Base-by-base conservation (phyloP, 208 protist species). In the Lotmaria passim region DNA sequence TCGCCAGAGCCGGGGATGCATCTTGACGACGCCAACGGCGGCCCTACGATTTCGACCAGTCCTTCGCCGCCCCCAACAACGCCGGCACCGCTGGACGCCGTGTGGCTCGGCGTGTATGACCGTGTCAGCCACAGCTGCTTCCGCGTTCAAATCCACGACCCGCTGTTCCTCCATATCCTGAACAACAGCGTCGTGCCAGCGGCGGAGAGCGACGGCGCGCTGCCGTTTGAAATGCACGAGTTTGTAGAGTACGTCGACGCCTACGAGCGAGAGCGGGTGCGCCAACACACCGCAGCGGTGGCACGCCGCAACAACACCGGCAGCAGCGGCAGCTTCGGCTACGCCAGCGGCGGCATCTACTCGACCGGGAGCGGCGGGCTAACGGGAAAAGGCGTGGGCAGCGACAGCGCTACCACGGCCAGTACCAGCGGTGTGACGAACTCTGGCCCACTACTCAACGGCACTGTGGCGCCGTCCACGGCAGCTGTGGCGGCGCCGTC, bases 51-150 rank as follows among this genome's bases (percentile, higher is more conserved):
- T 19, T 39, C 34, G 10, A 33, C 31, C 46, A 46, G 30, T 23
- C 33, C 44, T 2, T 56, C 60, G 1, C 44, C 60, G 1, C 26
- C 46, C 4, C 47, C 46, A 1, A 28, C 46, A 15, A 56, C 60
- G 1, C 33, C 43, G n/a, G 11, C 44, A 11, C 46, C 47, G 33
- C 60, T 66, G n/a, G 60, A 66, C 46, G 36, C 57, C 1, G 63
- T 77, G 3, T 77, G 55, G 62, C 36, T 77, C n/a, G 34, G 44
- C 4, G 57, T 77, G 7, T 77, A 77, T 48, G 71, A 77, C 57
- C 62, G 71, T 2, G 55, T 58, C 7, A 67, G 63, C 24, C 63
- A 43, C 50, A 67, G 14, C 28, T 28, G 61, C 39, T 77, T 69
- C 46, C 63, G 61, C 62, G 14, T 77, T 10, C 64, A 62, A 14